Evolutionary conservation across 2,329 filamentous ascomycete genomes (phyloP).

Genomic region (Sphaerulina vaccinii): DNA sequence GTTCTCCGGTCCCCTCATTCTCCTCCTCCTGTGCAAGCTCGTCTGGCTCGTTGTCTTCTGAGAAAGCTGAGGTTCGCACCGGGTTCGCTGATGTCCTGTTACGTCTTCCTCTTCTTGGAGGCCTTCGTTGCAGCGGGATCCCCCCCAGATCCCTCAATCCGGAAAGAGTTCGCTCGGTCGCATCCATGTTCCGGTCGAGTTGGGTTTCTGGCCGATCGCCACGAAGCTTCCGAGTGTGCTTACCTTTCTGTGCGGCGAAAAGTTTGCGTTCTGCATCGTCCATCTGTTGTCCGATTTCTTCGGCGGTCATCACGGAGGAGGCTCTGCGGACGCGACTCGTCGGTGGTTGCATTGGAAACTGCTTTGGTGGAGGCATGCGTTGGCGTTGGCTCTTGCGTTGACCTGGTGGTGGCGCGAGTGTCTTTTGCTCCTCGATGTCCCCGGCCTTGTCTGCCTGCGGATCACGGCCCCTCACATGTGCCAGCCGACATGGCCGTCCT

Average conservation of each 20-base stretch:
- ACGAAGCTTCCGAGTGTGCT: constrained; percentile 3
- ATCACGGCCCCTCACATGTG: constrained; percentile 13
- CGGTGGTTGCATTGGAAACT: background rate
- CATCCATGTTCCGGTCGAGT: background rate
- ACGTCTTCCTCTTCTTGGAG: background rate
- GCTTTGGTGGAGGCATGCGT: background rate
- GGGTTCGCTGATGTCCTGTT: background rate
- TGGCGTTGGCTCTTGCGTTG: constrained; percentile 2
- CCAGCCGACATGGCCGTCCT: constrained; percentile 5
- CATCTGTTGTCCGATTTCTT: background rate
- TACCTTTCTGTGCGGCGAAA: constrained; percentile 2
- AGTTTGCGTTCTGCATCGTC: constrained; percentile 5
- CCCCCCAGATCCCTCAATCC: background rate
- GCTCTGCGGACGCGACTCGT: background rate
- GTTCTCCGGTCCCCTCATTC: background rate
- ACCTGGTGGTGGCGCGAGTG: background rate
- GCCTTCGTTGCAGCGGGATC: background rate
- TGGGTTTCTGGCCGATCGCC: constrained; percentile 7
- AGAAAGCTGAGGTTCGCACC: background rate
- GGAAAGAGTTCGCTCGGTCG: background rate
- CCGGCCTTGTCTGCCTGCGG: constrained; percentile 2
- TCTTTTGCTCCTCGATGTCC: constrained; percentile 3
- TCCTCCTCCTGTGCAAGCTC: background rate
- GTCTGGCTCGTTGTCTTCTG: background rate
- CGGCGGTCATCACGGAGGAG: background rate